Evolutionary conservation across 495 filamentous ascomycete genomes (phyloP).

Genomic region (Neurospora intermedia): DNA sequence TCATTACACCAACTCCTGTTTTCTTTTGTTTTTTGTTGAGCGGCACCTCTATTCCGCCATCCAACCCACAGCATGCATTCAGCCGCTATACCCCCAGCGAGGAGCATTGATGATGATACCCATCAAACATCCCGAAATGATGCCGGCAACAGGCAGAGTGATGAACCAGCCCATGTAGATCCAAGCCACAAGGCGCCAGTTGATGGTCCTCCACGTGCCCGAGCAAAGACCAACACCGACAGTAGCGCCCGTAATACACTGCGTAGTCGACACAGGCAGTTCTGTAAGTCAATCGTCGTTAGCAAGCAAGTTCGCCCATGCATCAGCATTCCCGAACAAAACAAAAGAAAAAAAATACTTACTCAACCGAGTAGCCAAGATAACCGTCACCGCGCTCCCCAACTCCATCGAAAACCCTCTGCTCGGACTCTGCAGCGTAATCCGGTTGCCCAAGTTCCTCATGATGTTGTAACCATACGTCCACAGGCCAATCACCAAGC

Average conservation of each 20-base stretch:
- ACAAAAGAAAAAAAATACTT: background rate
- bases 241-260: conserved; percentile 50
- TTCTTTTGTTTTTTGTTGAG: background rate
- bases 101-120: conserved; percentile 49
- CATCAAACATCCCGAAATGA: conserved; percentile 46
- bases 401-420: conserved; percentile 61
- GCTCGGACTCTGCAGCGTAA: conserved; percentile 58
- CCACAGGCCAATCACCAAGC: conserved; percentile 53
- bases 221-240: conserved; percentile 54
- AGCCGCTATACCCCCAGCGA: conserved; percentile 11
- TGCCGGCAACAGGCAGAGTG: conserved; percentile 45
- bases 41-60: too few relatives aligned
- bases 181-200: conserved; percentile 49
- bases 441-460: conserved; percentile 54
- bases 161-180: conserved; percentile 49
- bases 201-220: conserved; percentile 43
- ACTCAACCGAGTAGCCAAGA: conserved; percentile 51
- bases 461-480: conserved; percentile 68
- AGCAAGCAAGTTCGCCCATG: background rate
- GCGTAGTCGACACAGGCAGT: conserved; percentile 50
- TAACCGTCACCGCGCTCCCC: conserved; percentile 56
- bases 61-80: background rate
- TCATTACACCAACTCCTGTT: background rate
- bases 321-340: background rate
- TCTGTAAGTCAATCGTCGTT: conserved; percentile 5